These are phyloP conservation scores for Ligustrum vulgare DNA, from an alignment of 257 asterid species.

Conservation along the genomic window DNA sequence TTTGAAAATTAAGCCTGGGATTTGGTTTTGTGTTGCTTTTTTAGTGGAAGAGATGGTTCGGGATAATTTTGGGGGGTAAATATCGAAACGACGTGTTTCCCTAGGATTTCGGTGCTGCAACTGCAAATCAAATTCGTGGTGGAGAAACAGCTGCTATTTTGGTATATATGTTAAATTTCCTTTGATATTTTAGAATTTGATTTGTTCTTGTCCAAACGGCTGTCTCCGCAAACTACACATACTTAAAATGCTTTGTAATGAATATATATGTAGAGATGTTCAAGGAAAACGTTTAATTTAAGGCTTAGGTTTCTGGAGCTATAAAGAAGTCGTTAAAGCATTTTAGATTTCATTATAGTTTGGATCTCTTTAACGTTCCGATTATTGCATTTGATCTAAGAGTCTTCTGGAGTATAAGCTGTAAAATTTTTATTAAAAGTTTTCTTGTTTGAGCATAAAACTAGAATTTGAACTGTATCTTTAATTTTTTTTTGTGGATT, in stretches of 20 bases:
- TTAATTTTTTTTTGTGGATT: neutral
- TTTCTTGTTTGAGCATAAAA: conserved; percentile 11
- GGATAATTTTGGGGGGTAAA: conserved; percentile 18
- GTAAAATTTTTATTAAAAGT: conserved; percentile 2
- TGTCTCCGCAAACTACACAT: conserved; percentile 8
- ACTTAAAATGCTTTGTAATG: conserved; percentile 16
- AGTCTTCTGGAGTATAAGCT: conserved; percentile 11
- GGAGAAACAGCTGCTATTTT: conserved; percentile 22
- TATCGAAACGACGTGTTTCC: conserved; percentile 38
- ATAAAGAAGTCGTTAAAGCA: conserved; percentile 1
- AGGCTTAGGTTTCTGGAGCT: conserved; percentile 1
- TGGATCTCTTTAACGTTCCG: conserved; percentile 28
- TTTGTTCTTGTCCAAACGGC: conserved; percentile 13
- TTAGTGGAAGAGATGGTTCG: conserved; percentile 26
- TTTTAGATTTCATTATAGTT: neutral
- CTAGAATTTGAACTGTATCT: conserved; percentile 14
- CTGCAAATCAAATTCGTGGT: conserved; percentile 22
- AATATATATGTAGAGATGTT: conserved; percentile 22
- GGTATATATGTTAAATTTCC: conserved; percentile 26
- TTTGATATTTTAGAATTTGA: conserved; percentile 14
- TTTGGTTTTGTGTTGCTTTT: conserved; percentile 28
- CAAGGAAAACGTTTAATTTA: conserved; percentile 24
- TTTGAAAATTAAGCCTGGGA: conserved; percentile 28
- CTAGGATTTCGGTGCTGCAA: conserved; percentile 44
- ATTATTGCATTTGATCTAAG: conserved; percentile 26